Base-by-base conservation (phyloP, 345 rosid species). In the Erodium maritimum region DNA sequence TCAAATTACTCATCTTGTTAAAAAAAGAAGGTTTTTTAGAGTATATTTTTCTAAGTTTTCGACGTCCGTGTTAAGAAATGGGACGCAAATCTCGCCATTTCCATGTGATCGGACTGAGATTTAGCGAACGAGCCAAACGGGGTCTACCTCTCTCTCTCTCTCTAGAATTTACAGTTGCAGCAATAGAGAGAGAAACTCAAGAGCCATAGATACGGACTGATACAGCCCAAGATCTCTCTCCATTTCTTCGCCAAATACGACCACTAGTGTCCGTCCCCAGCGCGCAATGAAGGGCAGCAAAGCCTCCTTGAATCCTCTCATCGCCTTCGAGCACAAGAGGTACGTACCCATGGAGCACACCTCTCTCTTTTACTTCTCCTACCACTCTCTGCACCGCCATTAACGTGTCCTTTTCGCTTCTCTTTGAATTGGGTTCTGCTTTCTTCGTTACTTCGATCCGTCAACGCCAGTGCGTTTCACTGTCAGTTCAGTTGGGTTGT, bases 291-390 rank as follows among this genome's bases (percentile, higher is more conserved):
- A 64, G 81, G 60, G 79, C 52, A 37, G 13, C 13, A 59, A 72
- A 9, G 73, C 75, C 68, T 55, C 78, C 70, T 65, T 64, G n/a
- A 80, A 69, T 33, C 79, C 82, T 45, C 75, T 80, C 69, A 52
- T 77, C 75, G 71, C 85, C 50, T 85, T 87, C 67, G 97, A 90
- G 65, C 79, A 83, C 75, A 90, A 90, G 84, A 79, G 97, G 97
- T 90, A 66, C 21, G 21, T 3, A 2, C 45, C 52, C 56, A 33
- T 54, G 21, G 23, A 34, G 25, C 21, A 12, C 20, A 20, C 24
- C 10, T 20, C 57, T 20, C 57, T 55, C 50, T 42, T 29, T 29
- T 29, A 3, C 8, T 29, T 10, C 48, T 42, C 14, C 48, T 42
- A 10, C 14, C 17, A 42, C 48, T 42, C 48, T 42, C 48, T 42